Base-by-base conservation (phyloP, 1,284 basidiomycete species). In the Cryptococcus deneoformans region DNA sequence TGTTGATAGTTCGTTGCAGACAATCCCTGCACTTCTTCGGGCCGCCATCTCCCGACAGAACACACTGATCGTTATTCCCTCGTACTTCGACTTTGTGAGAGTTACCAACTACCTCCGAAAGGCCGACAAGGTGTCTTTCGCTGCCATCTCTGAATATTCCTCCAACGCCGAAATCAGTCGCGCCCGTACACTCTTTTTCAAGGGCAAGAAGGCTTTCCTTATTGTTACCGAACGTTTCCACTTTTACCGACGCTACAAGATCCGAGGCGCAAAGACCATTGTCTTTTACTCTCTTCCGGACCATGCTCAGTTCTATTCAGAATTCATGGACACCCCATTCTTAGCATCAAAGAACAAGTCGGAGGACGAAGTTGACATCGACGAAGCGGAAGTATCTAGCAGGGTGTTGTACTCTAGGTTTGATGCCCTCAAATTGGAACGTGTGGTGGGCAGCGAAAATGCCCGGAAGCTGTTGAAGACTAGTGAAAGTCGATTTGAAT, bases 181-280 rank as follows among this genome's bases (percentile, higher is more conserved):
- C 2, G 94, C 94, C 0, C 84, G 96, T 50, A 90, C 94, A 67
- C 85, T 89, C 0, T 99, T 99, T 80, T 97, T 96, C 82, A 83
- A 82, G 45, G 91, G 90, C 53, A 88, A 89, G 69, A 92, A 88
- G 66, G 81, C 87, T 0, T 90, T 98, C 80, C 76, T 99, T 24
- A 80, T 99, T 61, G 82, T 98, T 65, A 97, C 91, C 59, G 96
- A 99, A 75, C 86, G 96, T 20, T 97, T 98, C 81, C 93, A 99
- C 77, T 99, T 99, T 75, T 99, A 94, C 83, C 85, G 91, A 60
- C 83, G 90, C 53, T 96, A 96, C 79, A 90, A 89, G 65, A 84
- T 97, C 49, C 82, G 94, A 64, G 96, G 95, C 7, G 89, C 93
- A 53, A 86, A 88, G 57, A 97, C 96, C 61, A 73, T 98, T 56